Conservation (phyloP, 495 filamentous ascomycete species). For the Delitschia confertaspora region DNA sequence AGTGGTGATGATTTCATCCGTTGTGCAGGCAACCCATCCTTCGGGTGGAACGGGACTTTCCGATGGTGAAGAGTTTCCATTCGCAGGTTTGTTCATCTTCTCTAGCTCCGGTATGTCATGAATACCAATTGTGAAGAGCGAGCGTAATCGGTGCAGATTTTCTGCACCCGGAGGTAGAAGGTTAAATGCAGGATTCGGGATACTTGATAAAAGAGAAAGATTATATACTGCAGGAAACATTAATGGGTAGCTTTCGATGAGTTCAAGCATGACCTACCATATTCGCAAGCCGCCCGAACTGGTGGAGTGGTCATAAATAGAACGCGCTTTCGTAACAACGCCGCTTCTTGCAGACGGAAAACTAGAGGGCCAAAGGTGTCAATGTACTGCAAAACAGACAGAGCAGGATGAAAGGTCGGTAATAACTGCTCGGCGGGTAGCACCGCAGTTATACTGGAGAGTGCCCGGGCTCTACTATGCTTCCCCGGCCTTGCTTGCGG, state of each 20-base stretch:
- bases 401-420: slow-evolving; percentile 73
- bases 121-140: slow-evolving; percentile 83
- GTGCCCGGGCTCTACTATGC: slow-evolving; percentile 18
- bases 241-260: not conserved
- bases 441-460: slow-evolving; percentile 22
- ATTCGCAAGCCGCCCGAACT: slow-evolving; percentile 77
- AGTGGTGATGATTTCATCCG: slow-evolving; percentile 78
- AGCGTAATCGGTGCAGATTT: slow-evolving; percentile 56
- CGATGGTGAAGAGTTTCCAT: not conserved
- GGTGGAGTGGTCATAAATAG: slow-evolving; percentile 76
- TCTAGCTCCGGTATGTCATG: slow-evolving; percentile 81
- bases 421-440: slow-evolving; percentile 58
- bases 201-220: slow-evolving; percentile 78
- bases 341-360: slow-evolving; percentile 84
- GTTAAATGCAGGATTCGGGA: slow-evolving; percentile 55
- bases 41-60: slow-evolving; percentile 39
- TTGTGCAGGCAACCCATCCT: slow-evolving; percentile 90
- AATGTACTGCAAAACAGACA: slow-evolving; percentile 65
- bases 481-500: slow-evolving; percentile 1
- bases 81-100: slow-evolving; percentile 34
- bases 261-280: slow-evolving; percentile 49
- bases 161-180: slow-evolving; percentile 52
- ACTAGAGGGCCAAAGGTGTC: slow-evolving; percentile 82
- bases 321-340: slow-evolving; percentile 77
- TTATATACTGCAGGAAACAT: slow-evolving; percentile 66